A percentile compares a stretch with the other conserved stretches of the same genome.
Conservation (phyloP, 2,329 filamentous ascomycete species). For the Stemphylium beticola region DNA sequence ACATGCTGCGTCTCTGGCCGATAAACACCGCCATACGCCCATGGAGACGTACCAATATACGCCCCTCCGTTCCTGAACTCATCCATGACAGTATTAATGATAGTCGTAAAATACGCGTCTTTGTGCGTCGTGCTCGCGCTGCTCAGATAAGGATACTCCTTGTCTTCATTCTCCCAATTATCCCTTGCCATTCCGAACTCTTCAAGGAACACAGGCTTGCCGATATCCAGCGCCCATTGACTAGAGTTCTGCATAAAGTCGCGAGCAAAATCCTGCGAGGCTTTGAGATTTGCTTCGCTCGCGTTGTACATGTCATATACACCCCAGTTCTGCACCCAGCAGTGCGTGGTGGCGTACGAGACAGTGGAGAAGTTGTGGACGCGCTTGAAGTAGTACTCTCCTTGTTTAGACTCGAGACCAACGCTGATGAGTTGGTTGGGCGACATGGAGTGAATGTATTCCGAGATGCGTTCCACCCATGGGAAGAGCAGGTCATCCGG, state of each 20-base stretch:
- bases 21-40: constrained; percentile 51
- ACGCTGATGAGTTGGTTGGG: constrained; percentile 49
- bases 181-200: constrained; percentile 52
- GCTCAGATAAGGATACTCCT: constrained; percentile 48
- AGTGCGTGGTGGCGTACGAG: constrained; percentile 50
- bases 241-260: constrained; percentile 45
- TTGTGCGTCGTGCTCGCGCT: constrained; percentile 46
- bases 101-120: constrained; percentile 48
- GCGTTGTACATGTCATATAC: constrained; percentile 50
- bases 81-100: constrained; percentile 46
- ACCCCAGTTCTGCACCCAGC: constrained; percentile 51
- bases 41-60: constrained; percentile 48
- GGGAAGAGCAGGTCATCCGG: constrained; percentile 44
- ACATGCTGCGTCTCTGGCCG: constrained; percentile 48
- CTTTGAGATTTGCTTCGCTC: constrained; percentile 37
- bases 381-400: constrained; percentile 49
- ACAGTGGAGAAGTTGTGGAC: constrained; percentile 47
- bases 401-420: constrained; percentile 50
- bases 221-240: constrained; percentile 45
- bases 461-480: constrained; percentile 47
- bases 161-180: constrained; percentile 48
- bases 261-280: constrained; percentile 45
- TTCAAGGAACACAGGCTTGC: constrained; percentile 48
- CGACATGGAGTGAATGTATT: constrained; percentile 46
- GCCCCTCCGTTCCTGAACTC: constrained; percentile 44